phyloP scores from a whole-genome alignment of 371 early-diverging fungal genomes.

The Dichotomocladium elegans region DNA sequence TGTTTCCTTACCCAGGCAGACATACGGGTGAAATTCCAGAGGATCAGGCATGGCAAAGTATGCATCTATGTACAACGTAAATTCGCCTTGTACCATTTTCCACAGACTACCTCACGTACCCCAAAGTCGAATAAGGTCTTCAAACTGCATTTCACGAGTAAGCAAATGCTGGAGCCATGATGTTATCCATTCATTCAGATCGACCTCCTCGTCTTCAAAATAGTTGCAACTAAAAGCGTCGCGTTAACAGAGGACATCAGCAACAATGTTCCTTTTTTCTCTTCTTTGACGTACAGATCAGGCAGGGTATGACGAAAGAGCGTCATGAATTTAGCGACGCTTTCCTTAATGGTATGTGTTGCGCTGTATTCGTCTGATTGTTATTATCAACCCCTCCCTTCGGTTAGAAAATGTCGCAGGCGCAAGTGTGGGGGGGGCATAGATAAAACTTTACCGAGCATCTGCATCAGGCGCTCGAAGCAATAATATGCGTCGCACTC shows the following conservation, averaged over 20 bases:
- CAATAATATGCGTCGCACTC: constrained; percentile 83
- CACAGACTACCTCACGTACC: constrained; percentile 56
- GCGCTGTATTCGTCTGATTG: constrained; percentile 60
- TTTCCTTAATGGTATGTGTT: constrained; percentile 54
- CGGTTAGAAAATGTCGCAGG: no score
- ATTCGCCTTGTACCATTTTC: no score
- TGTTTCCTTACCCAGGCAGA: constrained; percentile 59
- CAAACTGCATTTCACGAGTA: constrained; percentile 78
- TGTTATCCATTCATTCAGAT: constrained; percentile 86
- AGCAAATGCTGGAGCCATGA: constrained; percentile 83
- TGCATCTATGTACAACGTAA: constrained; percentile 56
- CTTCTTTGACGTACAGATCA: constrained; percentile 52
- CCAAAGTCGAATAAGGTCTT: constrained; percentile 78
- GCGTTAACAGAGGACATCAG: constrained; percentile 1
- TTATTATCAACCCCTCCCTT: no score
- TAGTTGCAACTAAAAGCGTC: constrained; percentile 63
- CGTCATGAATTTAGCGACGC: constrained; percentile 80
- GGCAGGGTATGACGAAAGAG: constrained; percentile 73
- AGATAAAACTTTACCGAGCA: constrained; percentile 48
- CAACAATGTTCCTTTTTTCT: not conserved
- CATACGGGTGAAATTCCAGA: constrained; percentile 74
- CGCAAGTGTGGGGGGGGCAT: no score
- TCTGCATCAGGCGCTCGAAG: constrained; percentile 71
- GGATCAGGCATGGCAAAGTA: constrained; percentile 74
- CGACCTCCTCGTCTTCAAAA: constrained; percentile 95